Evolutionary conservation across 1,139 yeast species (phyloP).

Genomic region (Suhomyces panamericanus): DNA sequence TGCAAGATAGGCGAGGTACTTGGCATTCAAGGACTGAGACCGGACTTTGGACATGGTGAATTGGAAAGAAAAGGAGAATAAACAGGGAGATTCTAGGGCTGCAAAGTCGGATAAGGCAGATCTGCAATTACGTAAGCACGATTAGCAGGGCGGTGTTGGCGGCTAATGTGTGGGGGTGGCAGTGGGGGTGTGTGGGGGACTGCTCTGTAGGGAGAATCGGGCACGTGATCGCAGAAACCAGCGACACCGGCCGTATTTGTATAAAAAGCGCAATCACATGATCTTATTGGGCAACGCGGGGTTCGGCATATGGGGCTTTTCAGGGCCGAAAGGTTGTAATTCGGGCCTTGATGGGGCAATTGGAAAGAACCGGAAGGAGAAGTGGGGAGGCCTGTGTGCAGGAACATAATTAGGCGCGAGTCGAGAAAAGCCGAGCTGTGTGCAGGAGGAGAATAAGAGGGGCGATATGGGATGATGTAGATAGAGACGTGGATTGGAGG

Average conservation of each 20-base stretch:
- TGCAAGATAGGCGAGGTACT: constrained; percentile 43
- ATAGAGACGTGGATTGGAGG: background rate
- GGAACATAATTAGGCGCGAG: background rate
- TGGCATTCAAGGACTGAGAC: constrained; percentile 17
- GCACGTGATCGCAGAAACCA: too few species aligned
- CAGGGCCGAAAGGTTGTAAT: too few species aligned
- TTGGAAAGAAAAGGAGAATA: too few species aligned
- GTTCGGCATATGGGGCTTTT: too few species aligned
- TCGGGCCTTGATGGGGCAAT: too few species aligned
- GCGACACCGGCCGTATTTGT: too few species aligned
- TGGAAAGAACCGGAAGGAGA: too few species aligned
- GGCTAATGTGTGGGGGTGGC: background rate
- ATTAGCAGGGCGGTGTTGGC: background rate
- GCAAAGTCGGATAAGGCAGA: too few species aligned
- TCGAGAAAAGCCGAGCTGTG: background rate
- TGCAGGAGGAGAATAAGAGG: background rate
- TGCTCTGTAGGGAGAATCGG: too few species aligned
- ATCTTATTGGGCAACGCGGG: too few species aligned
- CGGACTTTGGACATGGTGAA: constrained; percentile 2
- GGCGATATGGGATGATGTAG: background rate
- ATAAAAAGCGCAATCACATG: too few species aligned
- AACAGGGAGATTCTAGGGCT: background rate
- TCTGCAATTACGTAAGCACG: too few species aligned
- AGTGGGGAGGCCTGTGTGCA: background rate
- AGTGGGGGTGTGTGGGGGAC: background rate